These are phyloP conservation scores for Suillus fuscotomentosus DNA, from an alignment of 768 basidiomycete genomes.

Conservation along the genomic window DNA sequence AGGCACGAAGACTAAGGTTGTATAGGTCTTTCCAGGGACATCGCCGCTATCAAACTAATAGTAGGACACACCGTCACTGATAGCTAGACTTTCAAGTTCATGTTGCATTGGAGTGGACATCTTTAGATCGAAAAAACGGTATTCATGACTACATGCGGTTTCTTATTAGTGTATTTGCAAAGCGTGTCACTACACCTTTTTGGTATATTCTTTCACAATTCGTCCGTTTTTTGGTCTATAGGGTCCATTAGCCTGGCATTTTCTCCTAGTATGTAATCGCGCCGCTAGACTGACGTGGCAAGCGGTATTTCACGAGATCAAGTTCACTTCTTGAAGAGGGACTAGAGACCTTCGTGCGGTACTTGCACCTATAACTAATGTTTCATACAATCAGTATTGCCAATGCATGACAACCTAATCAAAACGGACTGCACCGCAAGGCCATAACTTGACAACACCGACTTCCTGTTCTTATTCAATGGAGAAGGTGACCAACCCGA, in stretches of 20 bases:
- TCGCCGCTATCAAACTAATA: slow-evolving; percentile 2
- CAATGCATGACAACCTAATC: neutral
- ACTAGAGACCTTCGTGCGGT: neutral
- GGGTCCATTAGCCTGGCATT: too few relatives aligned
- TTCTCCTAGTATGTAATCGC: too few relatives aligned
- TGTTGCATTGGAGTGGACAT: neutral
- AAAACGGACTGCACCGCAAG: neutral
- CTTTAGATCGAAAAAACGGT: neutral
- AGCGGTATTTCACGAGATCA: too few relatives aligned
- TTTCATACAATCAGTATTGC: neutral
- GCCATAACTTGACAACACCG: too few relatives aligned
- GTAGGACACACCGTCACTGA: neutral
- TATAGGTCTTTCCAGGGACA: slow-evolving; percentile 1
- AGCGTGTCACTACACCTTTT: too few relatives aligned
- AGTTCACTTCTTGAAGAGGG: neutral
- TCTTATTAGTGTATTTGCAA: too few relatives aligned
- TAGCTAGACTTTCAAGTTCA: neutral
- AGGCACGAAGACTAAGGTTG: slow-evolving; percentile 10
- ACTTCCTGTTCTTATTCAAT: neutral
- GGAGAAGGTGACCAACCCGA: too few relatives aligned
- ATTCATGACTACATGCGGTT: too few relatives aligned
- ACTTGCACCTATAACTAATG: neutral
- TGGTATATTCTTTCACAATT: too few relatives aligned
- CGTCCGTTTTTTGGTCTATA: too few relatives aligned
- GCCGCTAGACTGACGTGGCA: too few relatives aligned